Evolutionary conservation across 257 asterid species (phyloP), one percentile per base, ranked within the genome.

Genomic region (Nyctanthes arbortristis): DNA sequence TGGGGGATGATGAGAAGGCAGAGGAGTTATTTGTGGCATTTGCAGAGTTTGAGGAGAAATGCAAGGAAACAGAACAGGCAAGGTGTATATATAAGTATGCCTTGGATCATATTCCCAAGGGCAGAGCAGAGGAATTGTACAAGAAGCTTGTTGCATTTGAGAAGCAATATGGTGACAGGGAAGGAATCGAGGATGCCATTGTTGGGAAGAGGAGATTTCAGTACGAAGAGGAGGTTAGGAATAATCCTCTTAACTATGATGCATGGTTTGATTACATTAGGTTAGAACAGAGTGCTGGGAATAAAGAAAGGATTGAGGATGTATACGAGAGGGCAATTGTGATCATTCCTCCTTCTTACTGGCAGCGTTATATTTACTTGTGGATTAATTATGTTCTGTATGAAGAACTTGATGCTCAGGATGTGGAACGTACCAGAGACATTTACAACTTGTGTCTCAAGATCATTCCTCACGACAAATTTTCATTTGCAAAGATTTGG

Each of bases 171-270:
- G 97, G 98, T 39, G 95, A 90, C 28, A 88, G 72, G 79, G 96
- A 88, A 75, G 98, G 98, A 60, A 93, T 93, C 6, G 98, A 93
- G 80, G 96, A 88, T 69, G 98, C 97, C 16, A 87, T 93, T 56
- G 94, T 93, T 65, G 96, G 96, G 43, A 90, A 90, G 81, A 88
- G 90, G 77, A 85, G 96, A 84, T 88, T 88, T 80, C 92, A 90
- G 74, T 93, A 90, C 24, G 97, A 90, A 81, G 98, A 90, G 28
- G 95, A 87, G 63, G 91, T 93, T 54, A 78, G 90, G 85, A 93
- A 93, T 73, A 87, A 93, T 67, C 97, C 98, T 0, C 78, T 84
- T 34, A 88, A 88, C 62, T 93, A 93, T 72, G 97, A 93, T 67
- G 87, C 84, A 2, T 93, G 98, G 98, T 90, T 93, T 75, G 97